Percentiles rank a stretch among this genome's conserved stretches.
phyloP scores from a whole-genome alignment of 768 basidiomycete genomes.

The Kwoniella mangroviensis region DNA sequence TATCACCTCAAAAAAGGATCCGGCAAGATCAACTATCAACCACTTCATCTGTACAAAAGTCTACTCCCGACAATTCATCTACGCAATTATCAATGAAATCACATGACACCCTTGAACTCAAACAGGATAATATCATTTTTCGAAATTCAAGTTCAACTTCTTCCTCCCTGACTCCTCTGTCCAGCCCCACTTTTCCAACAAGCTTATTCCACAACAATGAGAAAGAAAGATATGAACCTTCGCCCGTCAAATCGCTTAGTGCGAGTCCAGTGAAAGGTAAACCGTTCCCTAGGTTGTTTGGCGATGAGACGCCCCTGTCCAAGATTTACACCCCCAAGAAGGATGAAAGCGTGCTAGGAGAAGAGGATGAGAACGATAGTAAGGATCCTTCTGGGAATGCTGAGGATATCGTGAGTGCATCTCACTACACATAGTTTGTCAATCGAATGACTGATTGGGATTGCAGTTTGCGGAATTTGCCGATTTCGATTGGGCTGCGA shows the following conservation, averaged over 20 bases:
- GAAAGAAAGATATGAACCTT: not conserved
- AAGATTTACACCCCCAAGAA: not conserved
- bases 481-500: constrained; percentile 19
- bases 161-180: constrained; percentile 14
- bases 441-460: not conserved
- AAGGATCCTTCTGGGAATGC: not conserved
- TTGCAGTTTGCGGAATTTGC: constrained; percentile 15
- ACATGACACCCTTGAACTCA: not conserved
- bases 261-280: constrained; percentile 15
- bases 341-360: not conserved
- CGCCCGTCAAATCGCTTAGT: constrained; percentile 18
- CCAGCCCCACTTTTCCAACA: not conserved
- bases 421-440: not conserved
- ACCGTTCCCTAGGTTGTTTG: constrained; percentile 9
- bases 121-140: not conserved
- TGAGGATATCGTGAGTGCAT: constrained; percentile 4
- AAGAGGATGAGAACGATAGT: not conserved
- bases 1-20: not conserved
- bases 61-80: not conserved
- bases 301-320: not conserved
- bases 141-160: constrained; percentile 2
- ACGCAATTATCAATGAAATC: not conserved
- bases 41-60: not conserved
- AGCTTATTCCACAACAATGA: too few relatives aligned
- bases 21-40: too few relatives aligned